These are phyloP conservation scores for Globisporangium cylindrosporum DNA, from an alignment of 352 stramenopile species.

Conservation along the genomic window DNA sequence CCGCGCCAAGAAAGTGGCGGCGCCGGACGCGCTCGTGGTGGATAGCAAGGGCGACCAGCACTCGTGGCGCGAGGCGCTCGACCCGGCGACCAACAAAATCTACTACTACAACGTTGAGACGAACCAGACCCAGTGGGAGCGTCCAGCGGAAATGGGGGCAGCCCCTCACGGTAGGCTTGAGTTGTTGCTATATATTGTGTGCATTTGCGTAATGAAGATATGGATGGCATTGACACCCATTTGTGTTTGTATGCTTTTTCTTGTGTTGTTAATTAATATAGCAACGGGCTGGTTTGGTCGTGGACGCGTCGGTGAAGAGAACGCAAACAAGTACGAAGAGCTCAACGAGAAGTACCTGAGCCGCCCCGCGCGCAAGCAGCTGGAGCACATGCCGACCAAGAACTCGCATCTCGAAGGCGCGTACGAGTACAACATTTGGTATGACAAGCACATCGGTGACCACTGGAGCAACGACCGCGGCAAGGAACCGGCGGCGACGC, in stretches of 20 bases:
- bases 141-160: conserved; percentile 88
- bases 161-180: conserved; percentile 59
- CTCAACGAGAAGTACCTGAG: conserved; percentile 84
- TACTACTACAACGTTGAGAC: conserved; percentile 94
- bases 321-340: conserved; percentile 74
- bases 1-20: conserved; percentile 65
- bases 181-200: neutral
- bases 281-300: conserved; percentile 92
- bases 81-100: conserved; percentile 86
- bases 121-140: conserved; percentile 87
- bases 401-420: conserved; percentile 89
- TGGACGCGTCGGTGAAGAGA: conserved; percentile 71
- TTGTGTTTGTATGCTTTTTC: neutral
- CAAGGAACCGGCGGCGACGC: conserved; percentile 84
- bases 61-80: conserved; percentile 89
- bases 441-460: conserved; percentile 92
- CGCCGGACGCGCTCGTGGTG: conserved; percentile 55
- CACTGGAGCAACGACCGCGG: conserved; percentile 84
- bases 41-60: conserved; percentile 49
- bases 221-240: neutral
- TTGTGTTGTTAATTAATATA: conserved; percentile 12
- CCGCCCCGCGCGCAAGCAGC: conserved; percentile 87
- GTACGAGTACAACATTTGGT: conserved; percentile 96
- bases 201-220: neutral
- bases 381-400: conserved; percentile 84